Base-by-base conservation (phyloP, 352 stramenopile genomes). In the Phytophthora cactorum region DNA sequence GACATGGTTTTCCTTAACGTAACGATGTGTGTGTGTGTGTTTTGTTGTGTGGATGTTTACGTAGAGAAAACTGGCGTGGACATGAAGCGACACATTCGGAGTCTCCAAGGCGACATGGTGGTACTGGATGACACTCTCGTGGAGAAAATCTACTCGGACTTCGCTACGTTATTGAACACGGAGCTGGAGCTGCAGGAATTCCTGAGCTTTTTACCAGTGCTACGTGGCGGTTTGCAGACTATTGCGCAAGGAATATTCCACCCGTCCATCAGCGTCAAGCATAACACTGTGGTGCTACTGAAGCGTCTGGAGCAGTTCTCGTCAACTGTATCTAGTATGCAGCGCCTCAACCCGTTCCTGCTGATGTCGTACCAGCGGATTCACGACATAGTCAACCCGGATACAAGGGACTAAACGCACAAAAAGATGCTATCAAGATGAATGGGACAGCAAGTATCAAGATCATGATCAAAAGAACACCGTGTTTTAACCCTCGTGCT, bases 191-290 rank as follows among this genome's bases (percentile, higher is more conserved):
- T 96, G 1, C 86, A 92, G 51, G 89, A 96, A 56, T 93, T 96
- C 43, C 55, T 96, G 22, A 96, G 89, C 52, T 91, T 89, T 53
- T 66, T 96, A 44, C 89, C 89, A 10, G 70, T 87, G n/a, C 78
- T 90, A 7, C 81, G 86, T 15, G 89, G 87, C 9, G 89, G 89
- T 0, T 79, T 96, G 25, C 86, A 94, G 59, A 86, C 84, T 2
- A 82, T 96, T 54, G 89, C 89, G 6, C 87, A 95, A 55, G 89
- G 89, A 12, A 91, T 96, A 22, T 96, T 95, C 52, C 89, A 96
- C 63, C 62, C 86, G 27, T 94, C 84, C 2, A 95, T 95, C 60
- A 89, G 87, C 38, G 86, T 96, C 68, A 95, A 96, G 70, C 84
- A 95, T 77, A 96, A 96, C 66, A 95, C 89, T 0, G 87, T 96